phyloP scores from a whole-genome alignment of 73 alveolate genomes.

The Paramecium sonneborni region DNA sequence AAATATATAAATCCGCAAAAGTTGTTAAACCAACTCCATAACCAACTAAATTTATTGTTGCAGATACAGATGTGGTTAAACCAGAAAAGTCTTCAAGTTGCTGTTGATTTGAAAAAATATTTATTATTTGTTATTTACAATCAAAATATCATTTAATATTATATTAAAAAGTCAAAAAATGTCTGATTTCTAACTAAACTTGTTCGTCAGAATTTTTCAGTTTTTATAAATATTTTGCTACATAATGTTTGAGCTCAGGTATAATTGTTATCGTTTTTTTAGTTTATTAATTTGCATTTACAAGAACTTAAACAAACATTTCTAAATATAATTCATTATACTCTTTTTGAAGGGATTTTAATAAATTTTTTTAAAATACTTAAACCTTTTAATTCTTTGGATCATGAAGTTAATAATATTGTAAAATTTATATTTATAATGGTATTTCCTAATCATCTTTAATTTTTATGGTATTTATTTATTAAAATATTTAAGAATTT shows the following conservation, averaged over 20 bases:
- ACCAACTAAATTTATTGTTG: not conserved
- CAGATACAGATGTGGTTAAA: not conserved
- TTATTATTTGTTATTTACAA: not conserved
- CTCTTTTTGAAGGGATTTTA: not conserved
- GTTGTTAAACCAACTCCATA: not conserved
- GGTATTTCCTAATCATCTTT: not conserved
- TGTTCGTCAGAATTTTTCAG: not conserved
- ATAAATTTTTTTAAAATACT: not conserved
- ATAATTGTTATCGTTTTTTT: not conserved
- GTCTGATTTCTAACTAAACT: not conserved
- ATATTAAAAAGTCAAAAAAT: not conserved
- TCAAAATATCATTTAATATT: not conserved
- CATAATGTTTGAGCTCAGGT: not conserved
- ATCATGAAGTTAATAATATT: not conserved
- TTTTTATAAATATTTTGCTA: not conserved
- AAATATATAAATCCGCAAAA: not conserved
- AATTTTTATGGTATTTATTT: not conserved
- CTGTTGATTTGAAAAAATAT: not conserved
- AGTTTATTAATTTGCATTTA: not conserved
- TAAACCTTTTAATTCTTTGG: not conserved
- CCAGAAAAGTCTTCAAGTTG: not conserved
- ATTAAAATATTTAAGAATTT: not conserved
- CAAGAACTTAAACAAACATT: not conserved
- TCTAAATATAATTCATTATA: not conserved
- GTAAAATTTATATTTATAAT: not conserved